These are phyloP conservation scores for Magnusiomyces suaveolens DNA, from an alignment of 1,139 yeast species.

Conservation along the genomic window DNA sequence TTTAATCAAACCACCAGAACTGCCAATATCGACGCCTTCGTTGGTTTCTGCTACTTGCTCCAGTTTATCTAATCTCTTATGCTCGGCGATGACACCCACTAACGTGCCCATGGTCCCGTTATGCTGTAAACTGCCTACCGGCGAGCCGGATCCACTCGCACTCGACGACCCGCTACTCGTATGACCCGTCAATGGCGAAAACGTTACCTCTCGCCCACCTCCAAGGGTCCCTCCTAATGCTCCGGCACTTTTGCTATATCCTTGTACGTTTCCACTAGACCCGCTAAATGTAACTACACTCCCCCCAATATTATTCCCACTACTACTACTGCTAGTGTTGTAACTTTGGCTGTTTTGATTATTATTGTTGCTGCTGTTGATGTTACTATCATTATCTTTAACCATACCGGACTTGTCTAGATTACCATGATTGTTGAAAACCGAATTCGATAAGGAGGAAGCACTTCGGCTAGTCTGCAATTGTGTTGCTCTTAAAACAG, in stretches of 20 bases:
- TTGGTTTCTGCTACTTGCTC: too few species aligned
- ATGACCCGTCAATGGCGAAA: not conserved
- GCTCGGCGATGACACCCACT: too few species aligned
- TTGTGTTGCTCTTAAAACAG: not conserved
- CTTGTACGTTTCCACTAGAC: too few species aligned
- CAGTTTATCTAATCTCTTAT: too few species aligned
- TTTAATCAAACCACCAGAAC: not conserved
- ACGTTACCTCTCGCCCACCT: not conserved
- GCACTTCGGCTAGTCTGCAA: slow-evolving; percentile 4
- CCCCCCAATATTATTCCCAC: not conserved
- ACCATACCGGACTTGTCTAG: not conserved
- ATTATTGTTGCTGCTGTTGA: not conserved
- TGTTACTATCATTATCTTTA: not conserved
- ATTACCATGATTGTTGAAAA: not conserved
- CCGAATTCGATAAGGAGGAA: not conserved
- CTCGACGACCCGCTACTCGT: not conserved
- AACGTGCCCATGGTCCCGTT: too few species aligned
- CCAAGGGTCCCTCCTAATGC: too few species aligned
- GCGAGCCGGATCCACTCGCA: not conserved
- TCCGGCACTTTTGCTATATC: too few species aligned
- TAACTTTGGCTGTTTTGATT: not conserved
- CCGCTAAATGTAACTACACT: too few species aligned
- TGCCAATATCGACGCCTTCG: not conserved
- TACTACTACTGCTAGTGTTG: not conserved
- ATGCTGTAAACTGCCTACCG: too few species aligned